A percentile compares a stretch with the other conserved stretches of the same genome.
Conservation (phyloP, 306 rosid genomes). For the Begonia peltatifolia region DNA sequence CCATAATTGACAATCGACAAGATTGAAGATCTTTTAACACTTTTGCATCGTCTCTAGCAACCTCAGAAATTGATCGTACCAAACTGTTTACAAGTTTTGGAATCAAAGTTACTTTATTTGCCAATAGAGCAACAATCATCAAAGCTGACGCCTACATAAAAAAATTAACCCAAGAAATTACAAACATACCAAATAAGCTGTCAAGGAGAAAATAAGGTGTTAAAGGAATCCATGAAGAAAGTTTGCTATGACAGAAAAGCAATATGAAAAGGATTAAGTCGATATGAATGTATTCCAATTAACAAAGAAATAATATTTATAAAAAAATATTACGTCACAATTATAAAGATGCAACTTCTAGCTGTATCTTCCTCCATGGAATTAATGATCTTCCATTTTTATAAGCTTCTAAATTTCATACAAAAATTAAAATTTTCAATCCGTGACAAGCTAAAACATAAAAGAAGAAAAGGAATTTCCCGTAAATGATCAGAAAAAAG, state of each 20-base stretch:
- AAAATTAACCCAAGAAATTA: conserved; percentile 3
- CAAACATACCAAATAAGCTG: background rate
- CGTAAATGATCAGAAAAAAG: no score
- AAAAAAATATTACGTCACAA: no score
- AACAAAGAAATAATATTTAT: no score
- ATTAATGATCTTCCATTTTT: no score
- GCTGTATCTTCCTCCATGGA: no score
- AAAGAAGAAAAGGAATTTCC: background rate
- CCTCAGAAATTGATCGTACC: conserved; percentile 56
- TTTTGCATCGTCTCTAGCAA: conserved; percentile 46
- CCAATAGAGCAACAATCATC: conserved; percentile 79
- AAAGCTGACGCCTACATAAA: conserved; percentile 68
- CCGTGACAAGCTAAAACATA: conserved; percentile 1
- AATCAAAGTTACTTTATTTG: conserved; percentile 52
- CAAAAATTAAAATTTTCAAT: background rate
- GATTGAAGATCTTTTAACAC: conserved; percentile 53
- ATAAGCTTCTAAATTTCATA: no score
- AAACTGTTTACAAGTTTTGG: conserved; percentile 63
- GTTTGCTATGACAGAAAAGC: no score
- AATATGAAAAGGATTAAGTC: no score
- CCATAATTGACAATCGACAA: conserved; percentile 65
- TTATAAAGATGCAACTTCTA: no score
- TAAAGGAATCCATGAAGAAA: no score
- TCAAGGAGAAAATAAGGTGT: background rate
- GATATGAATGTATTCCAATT: no score